A percentile compares a stretch with the other conserved stretches of the same genome.
These are phyloP conservation scores for Fusarium dimerum DNA, from an alignment of 2,329 filamentous ascomycete genomes.

Conservation along the genomic window DNA sequence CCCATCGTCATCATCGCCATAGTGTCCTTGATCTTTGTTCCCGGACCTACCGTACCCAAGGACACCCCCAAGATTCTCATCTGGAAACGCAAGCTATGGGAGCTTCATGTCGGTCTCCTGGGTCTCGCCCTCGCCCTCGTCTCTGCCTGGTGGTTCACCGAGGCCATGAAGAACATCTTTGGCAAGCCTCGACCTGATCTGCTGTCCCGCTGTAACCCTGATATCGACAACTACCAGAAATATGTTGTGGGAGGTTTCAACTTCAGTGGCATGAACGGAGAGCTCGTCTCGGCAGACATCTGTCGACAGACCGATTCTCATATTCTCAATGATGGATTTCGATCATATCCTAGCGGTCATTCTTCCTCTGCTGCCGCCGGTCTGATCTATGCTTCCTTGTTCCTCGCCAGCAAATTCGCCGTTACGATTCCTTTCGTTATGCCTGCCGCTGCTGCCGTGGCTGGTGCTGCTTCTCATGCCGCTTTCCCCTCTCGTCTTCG, in stretches of 20 bases:
- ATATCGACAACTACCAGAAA: conserved; percentile 61
- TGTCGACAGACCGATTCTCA: conserved; percentile 66
- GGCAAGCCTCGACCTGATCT: conserved; percentile 78
- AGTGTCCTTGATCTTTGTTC: conserved; percentile 69
- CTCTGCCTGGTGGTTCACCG: conserved; percentile 76
- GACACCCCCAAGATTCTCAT: conserved; percentile 64
- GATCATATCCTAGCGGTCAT: conserved; percentile 66
- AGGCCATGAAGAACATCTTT: conserved; percentile 79
- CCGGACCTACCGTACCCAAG: conserved; percentile 66
- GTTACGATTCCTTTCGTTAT: conserved; percentile 72
- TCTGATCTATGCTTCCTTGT: conserved; percentile 82
- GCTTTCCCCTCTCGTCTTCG: conserved; percentile 73
- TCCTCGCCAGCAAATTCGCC: conserved; percentile 80
- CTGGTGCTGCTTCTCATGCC: conserved; percentile 68
- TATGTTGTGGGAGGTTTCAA: conserved; percentile 65
- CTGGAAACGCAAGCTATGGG: conserved; percentile 86
- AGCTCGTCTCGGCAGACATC: conserved; percentile 74
- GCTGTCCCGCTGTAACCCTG: conserved; percentile 75
- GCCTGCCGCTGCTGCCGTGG: conserved; percentile 45
- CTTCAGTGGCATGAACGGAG: conserved; percentile 55
- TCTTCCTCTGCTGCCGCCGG: conserved; percentile 74
- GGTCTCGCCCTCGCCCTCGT: conserved; percentile 75
- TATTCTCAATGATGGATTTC: conserved; percentile 77
- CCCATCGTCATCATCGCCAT: conserved; percentile 70
- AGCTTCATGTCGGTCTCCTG: conserved; percentile 83